phyloP scores from a whole-genome alignment of 1,284 basidiomycete species.

The Trametes sp. region DNA sequence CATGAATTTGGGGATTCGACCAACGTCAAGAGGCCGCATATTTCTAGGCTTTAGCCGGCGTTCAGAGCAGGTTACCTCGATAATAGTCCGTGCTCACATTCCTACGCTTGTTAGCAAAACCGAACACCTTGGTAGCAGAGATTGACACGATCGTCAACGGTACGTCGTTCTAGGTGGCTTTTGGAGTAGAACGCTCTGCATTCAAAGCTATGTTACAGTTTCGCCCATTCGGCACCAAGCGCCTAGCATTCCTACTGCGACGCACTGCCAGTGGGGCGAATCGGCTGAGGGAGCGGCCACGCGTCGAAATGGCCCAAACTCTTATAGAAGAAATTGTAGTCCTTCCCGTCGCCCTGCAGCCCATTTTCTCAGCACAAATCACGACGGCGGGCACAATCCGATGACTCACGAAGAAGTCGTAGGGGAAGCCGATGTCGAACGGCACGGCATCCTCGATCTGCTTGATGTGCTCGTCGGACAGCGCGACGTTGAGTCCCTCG shows the following conservation, averaged over 20 bases:
- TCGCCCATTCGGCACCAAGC: too few relatives aligned
- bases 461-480: conserved; percentile 50
- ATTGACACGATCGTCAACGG: too few relatives aligned
- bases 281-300: background rate
- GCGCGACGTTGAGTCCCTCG: conserved; percentile 51
- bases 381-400: background rate
- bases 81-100: too few relatives aligned
- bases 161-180: too few relatives aligned
- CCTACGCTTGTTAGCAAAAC: too few relatives aligned
- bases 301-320: background rate
- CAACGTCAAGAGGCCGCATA: too few relatives aligned
- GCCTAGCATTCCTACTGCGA: background rate
- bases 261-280: background rate
- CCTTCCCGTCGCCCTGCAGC: background rate
- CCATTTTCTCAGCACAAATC: background rate
- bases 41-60: too few relatives aligned
- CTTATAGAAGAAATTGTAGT: background rate
- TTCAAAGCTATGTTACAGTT: too few relatives aligned
- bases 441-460: conserved; percentile 48
- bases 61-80: too few relatives aligned
- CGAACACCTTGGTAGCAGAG: too few relatives aligned
- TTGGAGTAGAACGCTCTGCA: too few relatives aligned
- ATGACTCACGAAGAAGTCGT: conserved; percentile 46
- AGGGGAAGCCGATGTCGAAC: conserved; percentile 53
- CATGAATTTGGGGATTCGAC: too few relatives aligned